Evolutionary conservation across 371 early-diverging fungal genomes (phyloP), one percentile per base, ranked within the genome.

Genomic region (Circinella umbellata): DNA sequence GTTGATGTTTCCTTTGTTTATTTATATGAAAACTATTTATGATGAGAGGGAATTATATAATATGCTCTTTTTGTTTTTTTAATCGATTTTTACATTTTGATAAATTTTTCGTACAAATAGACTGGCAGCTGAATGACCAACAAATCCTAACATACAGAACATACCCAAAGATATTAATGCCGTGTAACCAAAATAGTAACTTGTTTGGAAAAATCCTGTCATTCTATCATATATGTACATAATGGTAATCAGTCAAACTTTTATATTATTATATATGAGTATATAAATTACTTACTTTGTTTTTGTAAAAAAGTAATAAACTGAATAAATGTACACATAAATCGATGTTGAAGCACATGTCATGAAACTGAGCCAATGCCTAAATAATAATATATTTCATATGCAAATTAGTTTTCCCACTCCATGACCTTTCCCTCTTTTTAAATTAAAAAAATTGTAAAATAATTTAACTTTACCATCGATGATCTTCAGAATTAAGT

Each of bases 101-200:
- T 92, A 94, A 36, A 94, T 91, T 76, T 81, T 88, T 46, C 89
- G 79, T 17, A 92, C 88, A 81, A 94, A 94, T 46, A 77, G 76
- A 51, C 75, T 85, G 27, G 92, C 86, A 5, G 90, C 84, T 35
- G 76, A 76, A 77, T 91, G 87, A 3, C 93, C 93, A 20, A 91
- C 80, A 57, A 86, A 86, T 15, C 85, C 82, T 37, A 93, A 76
- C 83, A 93, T 88, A 66, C 87, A 78, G 64, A 90, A 90, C 73
- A 92, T 79, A 37, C 87, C 87, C 71, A 92, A 79, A 27, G 92
- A 88, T 35, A 86, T 77, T 48, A 93, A 72, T 2, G 82, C 89
- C 3, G 92, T 91, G 73, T 94, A 92, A 42, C 93, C 94, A 85
- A 94, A 94, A 73, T 93, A 94, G 75, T 90, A 94, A 37, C 86